Percentiles rank a stretch among this genome's conserved stretches.
Conservation (phyloP, 2,329 filamentous ascomycete species). For the Geosmithia flava region DNA sequence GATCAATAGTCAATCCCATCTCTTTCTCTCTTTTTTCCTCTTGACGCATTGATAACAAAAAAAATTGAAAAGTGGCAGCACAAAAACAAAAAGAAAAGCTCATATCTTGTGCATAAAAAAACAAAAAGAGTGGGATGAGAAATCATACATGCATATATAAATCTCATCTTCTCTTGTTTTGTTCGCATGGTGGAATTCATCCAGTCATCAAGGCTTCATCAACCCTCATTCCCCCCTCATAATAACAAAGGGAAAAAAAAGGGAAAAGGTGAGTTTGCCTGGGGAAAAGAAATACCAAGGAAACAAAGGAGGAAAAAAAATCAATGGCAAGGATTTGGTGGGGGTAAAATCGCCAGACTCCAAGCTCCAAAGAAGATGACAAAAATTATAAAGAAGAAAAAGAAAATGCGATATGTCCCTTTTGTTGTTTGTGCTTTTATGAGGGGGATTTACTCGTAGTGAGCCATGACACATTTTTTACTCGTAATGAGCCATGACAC, state of each 20-base stretch:
- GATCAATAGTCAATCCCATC: neutral
- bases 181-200: neutral
- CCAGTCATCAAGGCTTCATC: slow-evolving; percentile 1
- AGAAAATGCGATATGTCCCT: neutral
- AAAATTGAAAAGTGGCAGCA: too few relatives aligned
- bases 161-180: neutral
- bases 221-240: too few relatives aligned
- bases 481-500: slow-evolving; percentile 1
- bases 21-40: neutral
- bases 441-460: neutral
- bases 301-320: neutral
- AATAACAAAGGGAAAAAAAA: neutral
- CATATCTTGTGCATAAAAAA: too few relatives aligned
- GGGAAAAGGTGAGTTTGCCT: neutral
- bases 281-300: too few relatives aligned
- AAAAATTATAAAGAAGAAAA: neutral
- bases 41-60: too few relatives aligned
- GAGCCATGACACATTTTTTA: neutral
- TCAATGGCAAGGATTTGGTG: neutral
- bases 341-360: neutral
- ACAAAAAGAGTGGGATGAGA: too few relatives aligned
- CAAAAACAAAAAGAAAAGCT: too few relatives aligned
- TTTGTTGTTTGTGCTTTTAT: neutral
- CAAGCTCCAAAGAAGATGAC: neutral
- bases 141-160: too few relatives aligned